phyloP scores from a whole-genome alignment of 208 protist species.

The Leishmania turanica region DNA sequence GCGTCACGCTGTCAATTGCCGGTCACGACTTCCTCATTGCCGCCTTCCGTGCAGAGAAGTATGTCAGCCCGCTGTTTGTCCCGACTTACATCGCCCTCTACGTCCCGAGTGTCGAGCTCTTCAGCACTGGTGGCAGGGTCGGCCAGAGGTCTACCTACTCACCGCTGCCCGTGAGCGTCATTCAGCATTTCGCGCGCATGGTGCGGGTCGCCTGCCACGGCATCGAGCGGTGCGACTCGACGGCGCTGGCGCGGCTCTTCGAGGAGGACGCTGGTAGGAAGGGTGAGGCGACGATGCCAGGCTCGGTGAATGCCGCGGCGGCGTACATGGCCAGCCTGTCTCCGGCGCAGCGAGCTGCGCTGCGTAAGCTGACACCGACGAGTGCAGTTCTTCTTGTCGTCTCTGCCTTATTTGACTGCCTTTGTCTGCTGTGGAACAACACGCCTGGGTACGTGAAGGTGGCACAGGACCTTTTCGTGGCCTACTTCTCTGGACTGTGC shows the following conservation, averaged over 20 bases:
- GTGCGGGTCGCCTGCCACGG: conserved; percentile 58
- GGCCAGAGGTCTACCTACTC: conserved; percentile 34
- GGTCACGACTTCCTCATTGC: conserved; percentile 74
- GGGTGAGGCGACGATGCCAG: conserved; percentile 11
- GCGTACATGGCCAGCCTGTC: conserved; percentile 24
- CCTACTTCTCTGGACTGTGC: conserved; percentile 80
- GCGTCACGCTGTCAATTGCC: conserved; percentile 47
- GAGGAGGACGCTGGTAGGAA: conserved; percentile 35
- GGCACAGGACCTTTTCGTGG: conserved; percentile 52
- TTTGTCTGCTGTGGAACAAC: conserved; percentile 67
- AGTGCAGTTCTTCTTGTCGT: conserved; percentile 77
- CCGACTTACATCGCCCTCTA: conserved; percentile 75
- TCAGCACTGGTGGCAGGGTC: not conserved
- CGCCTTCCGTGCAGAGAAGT: conserved; percentile 56
- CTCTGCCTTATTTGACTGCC: conserved; percentile 73
- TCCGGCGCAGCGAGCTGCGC: conserved; percentile 18
- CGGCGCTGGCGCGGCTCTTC: conserved; percentile 39
- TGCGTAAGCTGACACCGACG: conserved; percentile 59
- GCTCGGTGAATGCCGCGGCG: conserved; percentile 7
- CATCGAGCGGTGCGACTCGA: conserved; percentile 62
- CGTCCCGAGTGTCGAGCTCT: conserved; percentile 35
- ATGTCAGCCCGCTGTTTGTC: conserved; percentile 72
- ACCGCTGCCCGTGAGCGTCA: conserved; percentile 47
- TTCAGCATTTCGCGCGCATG: conserved; percentile 66
- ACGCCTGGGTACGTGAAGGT: conserved; percentile 32